Evolutionary conservation across 192 early-diverging fungal species (phyloP), one percentile per base, ranked within the genome.

Genomic region (Entomortierella lignicola): DNA sequence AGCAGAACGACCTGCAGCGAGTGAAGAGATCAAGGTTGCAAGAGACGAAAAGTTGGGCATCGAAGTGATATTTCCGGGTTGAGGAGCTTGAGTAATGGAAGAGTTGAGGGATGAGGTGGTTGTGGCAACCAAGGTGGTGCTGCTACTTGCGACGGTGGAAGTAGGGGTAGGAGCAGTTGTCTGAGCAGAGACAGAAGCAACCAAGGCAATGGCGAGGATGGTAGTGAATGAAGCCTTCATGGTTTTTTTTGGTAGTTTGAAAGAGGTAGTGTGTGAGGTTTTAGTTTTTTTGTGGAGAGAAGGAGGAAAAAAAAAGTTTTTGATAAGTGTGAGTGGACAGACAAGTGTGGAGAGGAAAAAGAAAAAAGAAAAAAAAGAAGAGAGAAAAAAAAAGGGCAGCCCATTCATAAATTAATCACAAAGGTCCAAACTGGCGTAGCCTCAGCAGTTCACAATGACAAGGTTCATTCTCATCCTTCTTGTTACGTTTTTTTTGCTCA

Each of bases 151-250:
- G 26, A 48, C 26, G 39, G 57, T 43, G 4, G 23, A n/a, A 15
- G 58, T 29, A 29, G 42, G 2, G 44, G 55, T 8, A 48, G 44
- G 25, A 1, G 47, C 8, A 27, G 26, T 34, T 4, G 26, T 6
- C 2, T 47, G 10, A 41, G 21, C 23, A 13, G 43, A 8, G 30
- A 42, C 56, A 8, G 27, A 18, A 15, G 55, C 47, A 17, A 61
- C 60, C 23, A 77, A 13, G 27, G 60, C 42, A 6, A 60, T 66
- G 66, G 66, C 23, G 27, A 77, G 37, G 32, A 77, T 34, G 47
- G 62, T 41, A 31, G 63, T 39, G 29, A 61, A 50, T 51, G 63
- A 63, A 54, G 48, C 21, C 70, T 63, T 72, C 62, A 64, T 72
- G 32, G 18, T 58, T n/a, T n/a, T n/a, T n/a, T n/a, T n/a, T n/a